Evolutionary conservation across 1,284 basidiomycete species (phyloP).

Genomic region (Cutaneotrichosporon dermatis): DNA sequence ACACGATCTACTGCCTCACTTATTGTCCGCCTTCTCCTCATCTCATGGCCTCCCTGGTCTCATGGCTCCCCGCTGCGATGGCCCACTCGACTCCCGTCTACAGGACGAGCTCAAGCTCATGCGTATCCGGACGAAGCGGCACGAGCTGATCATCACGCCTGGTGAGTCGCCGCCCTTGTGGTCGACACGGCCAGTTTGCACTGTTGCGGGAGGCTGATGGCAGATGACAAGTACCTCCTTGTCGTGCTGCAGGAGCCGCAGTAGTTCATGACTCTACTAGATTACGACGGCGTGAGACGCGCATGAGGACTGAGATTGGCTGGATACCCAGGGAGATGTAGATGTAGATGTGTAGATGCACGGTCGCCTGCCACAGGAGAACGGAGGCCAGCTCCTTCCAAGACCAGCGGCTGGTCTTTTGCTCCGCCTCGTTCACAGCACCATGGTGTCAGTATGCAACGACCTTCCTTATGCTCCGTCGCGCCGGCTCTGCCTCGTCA

Average conservation of each 20-base stretch:
- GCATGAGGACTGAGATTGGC: too few relatives aligned
- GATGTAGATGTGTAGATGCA: too few relatives aligned
- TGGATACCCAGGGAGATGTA: too few relatives aligned
- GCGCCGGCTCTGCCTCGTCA: too few relatives aligned
- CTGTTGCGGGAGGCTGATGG: neutral
- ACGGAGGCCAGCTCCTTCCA: too few relatives aligned
- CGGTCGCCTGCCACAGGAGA: too few relatives aligned
- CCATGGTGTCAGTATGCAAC: too few relatives aligned
- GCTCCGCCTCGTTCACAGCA: too few relatives aligned
- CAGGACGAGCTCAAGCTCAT: constrained; percentile 85
- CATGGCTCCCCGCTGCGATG: neutral
- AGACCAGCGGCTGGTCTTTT: too few relatives aligned
- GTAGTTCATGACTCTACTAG: constrained; percentile 5
- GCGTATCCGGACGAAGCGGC: constrained; percentile 81
- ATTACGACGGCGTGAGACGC: neutral
- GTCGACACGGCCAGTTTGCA: too few relatives aligned
- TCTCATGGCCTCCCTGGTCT: neutral
- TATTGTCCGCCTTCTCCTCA: neutral
- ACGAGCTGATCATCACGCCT: constrained; percentile 91
- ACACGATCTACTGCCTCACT: too few relatives aligned
- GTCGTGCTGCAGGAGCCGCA: constrained; percentile 75
- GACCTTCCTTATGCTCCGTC: too few relatives aligned
- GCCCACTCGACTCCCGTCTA: neutral
- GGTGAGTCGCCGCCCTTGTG: constrained; percentile 53
- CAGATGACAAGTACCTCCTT: constrained; percentile 76